These are phyloP conservation scores for Fusarium sp. DNA, from an alignment of 2,329 filamentous ascomycete species.

Conservation along the genomic window DNA sequence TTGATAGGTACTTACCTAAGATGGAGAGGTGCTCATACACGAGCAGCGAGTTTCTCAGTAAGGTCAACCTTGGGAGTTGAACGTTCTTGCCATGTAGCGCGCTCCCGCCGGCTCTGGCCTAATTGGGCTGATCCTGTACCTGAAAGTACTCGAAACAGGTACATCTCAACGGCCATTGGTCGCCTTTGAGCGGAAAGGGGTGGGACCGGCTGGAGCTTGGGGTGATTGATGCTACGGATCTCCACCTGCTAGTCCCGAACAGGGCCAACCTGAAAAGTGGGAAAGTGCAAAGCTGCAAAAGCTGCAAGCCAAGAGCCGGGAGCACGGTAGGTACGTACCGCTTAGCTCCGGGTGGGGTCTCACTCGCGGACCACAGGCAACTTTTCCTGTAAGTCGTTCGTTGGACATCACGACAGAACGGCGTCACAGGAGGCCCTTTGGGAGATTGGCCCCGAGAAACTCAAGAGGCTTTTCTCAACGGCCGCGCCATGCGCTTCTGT, in stretches of 20 bases:
- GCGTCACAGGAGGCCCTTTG: conserved; percentile 46
- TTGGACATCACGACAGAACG: conserved; percentile 43
- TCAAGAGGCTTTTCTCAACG: conserved; percentile 35
- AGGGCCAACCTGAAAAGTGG: conserved; percentile 33
- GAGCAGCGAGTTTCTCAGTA: background rate
- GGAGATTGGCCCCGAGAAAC: conserved; percentile 46
- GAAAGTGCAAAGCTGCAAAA: background rate
- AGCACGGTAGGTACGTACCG: conserved; percentile 29
- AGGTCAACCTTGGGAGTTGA: background rate
- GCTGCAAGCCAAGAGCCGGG: conserved; percentile 31
- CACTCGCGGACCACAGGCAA: conserved; percentile 27
- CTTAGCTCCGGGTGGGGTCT: conserved; percentile 7
- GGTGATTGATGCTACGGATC: conserved; percentile 7
- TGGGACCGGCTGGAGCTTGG: conserved; percentile 15
- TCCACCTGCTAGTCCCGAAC: conserved; percentile 33
- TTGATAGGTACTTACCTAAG: background rate
- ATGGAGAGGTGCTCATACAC: background rate
- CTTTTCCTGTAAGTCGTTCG: conserved; percentile 44
- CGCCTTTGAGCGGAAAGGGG: conserved; percentile 11
- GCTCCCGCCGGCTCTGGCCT: conserved; percentile 13
- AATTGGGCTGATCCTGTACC: conserved; percentile 32
- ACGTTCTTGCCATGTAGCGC: conserved; percentile 8
- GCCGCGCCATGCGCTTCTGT: conserved; percentile 41
- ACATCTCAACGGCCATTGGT: conserved; percentile 35
- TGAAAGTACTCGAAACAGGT: conserved; percentile 38